Base-by-base conservation (phyloP, 768 basidiomycete species). In the Lentinula guzmanii region DNA sequence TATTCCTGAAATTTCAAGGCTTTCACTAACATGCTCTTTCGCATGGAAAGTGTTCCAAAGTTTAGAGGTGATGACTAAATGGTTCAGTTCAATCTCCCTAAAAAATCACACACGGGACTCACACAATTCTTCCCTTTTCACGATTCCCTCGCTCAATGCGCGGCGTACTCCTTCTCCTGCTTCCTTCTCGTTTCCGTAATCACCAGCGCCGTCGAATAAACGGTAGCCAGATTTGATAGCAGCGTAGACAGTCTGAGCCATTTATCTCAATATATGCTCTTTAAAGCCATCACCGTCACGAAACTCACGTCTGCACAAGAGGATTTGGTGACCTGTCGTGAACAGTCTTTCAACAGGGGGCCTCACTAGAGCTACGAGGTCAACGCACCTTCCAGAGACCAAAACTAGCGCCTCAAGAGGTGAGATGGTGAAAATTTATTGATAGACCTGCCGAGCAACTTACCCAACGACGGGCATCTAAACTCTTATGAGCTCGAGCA, bases 1-100 rank as follows among this genome's bases (percentile, higher is more conserved):
- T 16, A 2, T 48, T 61, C 34, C 18, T 48, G 16, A 53, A 57
- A 16, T 3, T 24, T 15, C 24, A 15, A 34, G 5, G 5, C n/a
- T 34, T 53, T 37, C 9, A 65, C 83, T 73, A 66, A 88, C 90
- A 69, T 87, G 86, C 60, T 93, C 87, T 61, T 80, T 82, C 51
- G 87, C 85, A 70, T 96, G 92, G 79, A 88, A 91, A 5, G 90
- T 91, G 74, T 94, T 95, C 93, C 93, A 95, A 66, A 74, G 87
- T 84, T 95, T 95, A 65, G 90, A 91, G 55, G 91, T 92, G 65
- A 95, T 89, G 73, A 90, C 89, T 90, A 65, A 7, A n/a, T 8
- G 0, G 9, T 4, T 34, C 2, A 4, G 34, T 3, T 42, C 31
- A 4, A 52, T 13, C 18, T 46, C 48, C 16, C 3, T 41, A 34